A percentile compares a stretch with the other conserved stretches of the same genome.
phyloP scores from a whole-genome alignment of 192 early-diverging fungal genomes.

The Mortierella hygrophila region DNA sequence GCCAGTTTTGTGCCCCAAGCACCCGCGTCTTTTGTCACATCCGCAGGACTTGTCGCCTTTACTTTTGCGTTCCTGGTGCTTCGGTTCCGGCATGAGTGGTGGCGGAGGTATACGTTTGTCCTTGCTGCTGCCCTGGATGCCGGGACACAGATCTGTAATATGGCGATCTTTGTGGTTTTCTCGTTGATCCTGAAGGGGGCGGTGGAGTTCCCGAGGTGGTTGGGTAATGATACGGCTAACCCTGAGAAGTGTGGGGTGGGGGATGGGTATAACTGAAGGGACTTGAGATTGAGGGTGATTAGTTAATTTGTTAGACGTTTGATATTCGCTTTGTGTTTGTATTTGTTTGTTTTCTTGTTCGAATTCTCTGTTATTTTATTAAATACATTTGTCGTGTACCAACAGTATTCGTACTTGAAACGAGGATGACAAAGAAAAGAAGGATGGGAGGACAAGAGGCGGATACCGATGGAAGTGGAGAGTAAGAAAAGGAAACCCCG shows the following conservation, averaged over 20 bases:
- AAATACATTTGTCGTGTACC: no score
- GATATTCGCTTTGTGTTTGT: no score
- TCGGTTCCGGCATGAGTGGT: slow-evolving; percentile 47
- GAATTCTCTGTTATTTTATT: no score
- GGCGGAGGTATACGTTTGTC: slow-evolving; percentile 50
- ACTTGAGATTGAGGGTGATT: no score
- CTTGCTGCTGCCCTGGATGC: slow-evolving; percentile 50
- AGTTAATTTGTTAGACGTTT: not conserved
- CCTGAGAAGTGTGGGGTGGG: slow-evolving; percentile 42
- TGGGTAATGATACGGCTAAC: slow-evolving; percentile 31
- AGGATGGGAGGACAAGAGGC: no score
- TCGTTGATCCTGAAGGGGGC: slow-evolving; percentile 43
- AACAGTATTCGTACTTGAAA: no score
- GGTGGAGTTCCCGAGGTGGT: slow-evolving; percentile 36
- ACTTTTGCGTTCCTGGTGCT: slow-evolving; percentile 44
- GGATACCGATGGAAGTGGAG: not conserved
- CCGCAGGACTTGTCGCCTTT: slow-evolving; percentile 39
- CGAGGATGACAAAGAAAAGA: no score
- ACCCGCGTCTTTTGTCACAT: slow-evolving; percentile 41
- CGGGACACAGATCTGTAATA: slow-evolving; percentile 56
- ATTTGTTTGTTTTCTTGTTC: no score
- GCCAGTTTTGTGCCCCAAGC: slow-evolving; percentile 52
- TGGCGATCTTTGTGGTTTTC: slow-evolving; percentile 55
- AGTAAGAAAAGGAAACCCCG: not conserved
- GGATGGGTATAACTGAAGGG: slow-evolving; percentile 33